Percentiles rank a stretch among this genome's conserved stretches.
Evolutionary conservation across 2,329 filamentous ascomycete species (phyloP).

Genomic region (Cercospora canescens): DNA sequence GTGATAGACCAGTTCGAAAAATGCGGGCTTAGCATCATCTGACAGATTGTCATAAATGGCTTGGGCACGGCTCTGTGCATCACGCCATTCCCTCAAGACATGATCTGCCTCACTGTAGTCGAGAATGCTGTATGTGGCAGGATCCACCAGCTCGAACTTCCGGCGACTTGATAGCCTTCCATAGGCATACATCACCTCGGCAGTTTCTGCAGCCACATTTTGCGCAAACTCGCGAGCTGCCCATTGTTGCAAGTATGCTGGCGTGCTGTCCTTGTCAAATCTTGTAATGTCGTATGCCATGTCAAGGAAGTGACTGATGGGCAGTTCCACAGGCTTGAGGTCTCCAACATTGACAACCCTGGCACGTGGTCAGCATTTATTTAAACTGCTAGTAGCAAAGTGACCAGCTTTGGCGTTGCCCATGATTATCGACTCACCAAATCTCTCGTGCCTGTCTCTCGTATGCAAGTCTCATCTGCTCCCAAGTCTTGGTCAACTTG

Average conservation of each 20-base stretch:
- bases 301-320: conserved; percentile 57
- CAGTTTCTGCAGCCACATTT: conserved; percentile 50
- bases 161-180: conserved; percentile 58
- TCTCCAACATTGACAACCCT: conserved; percentile 68
- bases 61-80: conserved; percentile 56
- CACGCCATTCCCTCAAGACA: conserved; percentile 57
- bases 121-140: conserved; percentile 59
- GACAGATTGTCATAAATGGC: conserved; percentile 57
- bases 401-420: too few species aligned
- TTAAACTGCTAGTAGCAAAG: too few species aligned
- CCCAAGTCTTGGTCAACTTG: conserved; percentile 64
- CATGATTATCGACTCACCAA: conserved; percentile 35
- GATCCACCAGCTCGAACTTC: conserved; percentile 64
- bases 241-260: conserved; percentile 58
- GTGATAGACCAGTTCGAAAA: conserved; percentile 64
- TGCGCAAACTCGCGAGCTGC: conserved; percentile 59
- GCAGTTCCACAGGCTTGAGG: conserved; percentile 61
- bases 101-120: conserved; percentile 66
- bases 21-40: conserved; percentile 55
- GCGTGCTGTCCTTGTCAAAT: conserved; percentile 58
- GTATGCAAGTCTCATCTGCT: conserved; percentile 65
- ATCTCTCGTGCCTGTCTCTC: conserved; percentile 60
- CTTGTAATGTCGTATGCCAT: conserved; percentile 64
- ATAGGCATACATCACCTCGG: conserved; percentile 56
- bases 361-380: background rate